phyloP scores from a whole-genome alignment of 768 basidiomycete species.

The Boletales sp. region DNA sequence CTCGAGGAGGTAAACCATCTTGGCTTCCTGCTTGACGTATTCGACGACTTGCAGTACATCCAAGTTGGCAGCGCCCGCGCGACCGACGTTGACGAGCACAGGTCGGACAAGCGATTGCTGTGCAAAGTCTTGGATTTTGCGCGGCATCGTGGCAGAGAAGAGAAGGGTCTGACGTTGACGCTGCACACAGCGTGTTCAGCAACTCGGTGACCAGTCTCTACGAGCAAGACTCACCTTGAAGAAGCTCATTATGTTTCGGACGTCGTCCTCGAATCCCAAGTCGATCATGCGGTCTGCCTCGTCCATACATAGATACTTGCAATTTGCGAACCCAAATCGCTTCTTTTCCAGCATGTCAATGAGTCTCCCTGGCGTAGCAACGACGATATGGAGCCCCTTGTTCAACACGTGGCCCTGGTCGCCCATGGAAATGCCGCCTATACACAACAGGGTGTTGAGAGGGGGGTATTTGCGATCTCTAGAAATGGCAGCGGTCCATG shows the following conservation, averaged over 20 bases:
- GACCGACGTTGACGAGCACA: slow-evolving; percentile 93
- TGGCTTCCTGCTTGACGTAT: slow-evolving; percentile 99
- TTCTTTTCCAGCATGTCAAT: slow-evolving; percentile 99
- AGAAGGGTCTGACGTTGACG: slow-evolving; percentile 94
- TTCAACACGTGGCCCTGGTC: slow-evolving; percentile 92
- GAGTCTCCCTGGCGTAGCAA: slow-evolving; percentile 93
- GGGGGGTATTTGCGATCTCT: slow-evolving; percentile 79
- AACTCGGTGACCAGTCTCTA: not conserved
- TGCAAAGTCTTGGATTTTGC: slow-evolving; percentile 98
- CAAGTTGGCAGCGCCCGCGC: slow-evolving; percentile 95
- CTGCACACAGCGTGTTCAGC: slow-evolving; percentile 36
- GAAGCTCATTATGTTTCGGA: slow-evolving; percentile 98
- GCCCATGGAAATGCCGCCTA: slow-evolving; percentile 97
- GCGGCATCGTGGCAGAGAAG: slow-evolving; percentile 99
- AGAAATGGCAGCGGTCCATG: slow-evolving; percentile 81
- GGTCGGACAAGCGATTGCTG: slow-evolving; percentile 94
- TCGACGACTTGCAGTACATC: slow-evolving; percentile 97
- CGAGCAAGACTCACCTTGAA: slow-evolving; percentile 66
- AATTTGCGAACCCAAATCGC: slow-evolving; percentile 86
- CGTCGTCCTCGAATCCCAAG: slow-evolving; percentile 97
- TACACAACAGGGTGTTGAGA: slow-evolving; percentile 86
- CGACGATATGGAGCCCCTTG: slow-evolving; percentile 92
- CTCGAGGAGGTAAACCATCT: slow-evolving; percentile 98
- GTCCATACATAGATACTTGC: slow-evolving; percentile 98
- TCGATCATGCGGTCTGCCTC: slow-evolving; percentile 99